A percentile compares a stretch with the other conserved stretches of the same genome.
Evolutionary conservation across 2,329 filamentous ascomycete genomes (phyloP).

Genomic region (Fusarium napiforme): DNA sequence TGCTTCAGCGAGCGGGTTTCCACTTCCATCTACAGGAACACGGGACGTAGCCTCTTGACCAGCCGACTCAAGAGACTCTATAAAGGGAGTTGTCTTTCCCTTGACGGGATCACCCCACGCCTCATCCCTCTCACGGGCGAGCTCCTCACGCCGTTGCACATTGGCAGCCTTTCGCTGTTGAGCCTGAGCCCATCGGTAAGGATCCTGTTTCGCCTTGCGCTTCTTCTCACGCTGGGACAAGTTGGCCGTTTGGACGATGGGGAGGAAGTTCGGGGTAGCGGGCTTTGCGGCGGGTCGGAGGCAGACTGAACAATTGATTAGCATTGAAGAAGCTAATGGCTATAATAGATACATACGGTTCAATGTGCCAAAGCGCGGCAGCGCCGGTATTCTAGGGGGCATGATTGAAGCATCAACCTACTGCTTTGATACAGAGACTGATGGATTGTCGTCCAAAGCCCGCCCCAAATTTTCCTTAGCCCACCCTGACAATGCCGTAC

Average conservation of each 20-base stretch:
- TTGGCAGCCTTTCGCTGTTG: constrained; percentile 87
- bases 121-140: constrained; percentile 72
- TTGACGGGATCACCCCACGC: constrained; percentile 81
- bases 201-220: constrained; percentile 76
- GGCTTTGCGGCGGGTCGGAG: constrained; percentile 64
- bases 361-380: constrained; percentile 68
- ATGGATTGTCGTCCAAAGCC: constrained; percentile 36
- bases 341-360: constrained; percentile 61
- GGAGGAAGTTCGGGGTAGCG: constrained; percentile 62
- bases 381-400: constrained; percentile 73
- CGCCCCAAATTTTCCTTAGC: constrained; percentile 51
- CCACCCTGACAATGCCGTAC: constrained; percentile 26
- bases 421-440: constrained; percentile 38
- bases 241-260: constrained; percentile 72
- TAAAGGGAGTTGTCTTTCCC: constrained; percentile 82
- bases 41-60: constrained; percentile 57
- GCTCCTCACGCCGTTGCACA: constrained; percentile 75
- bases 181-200: constrained; percentile 83
- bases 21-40: constrained; percentile 54
- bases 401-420: constrained; percentile 59
- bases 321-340: constrained; percentile 14
- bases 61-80: constrained; percentile 81
- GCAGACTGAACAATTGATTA: constrained; percentile 61
- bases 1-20: constrained; percentile 53
- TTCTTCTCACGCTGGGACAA: constrained; percentile 71